phyloP scores from a whole-genome alignment of 2,329 filamentous ascomycete genomes.

The Cladosporium sp. region DNA sequence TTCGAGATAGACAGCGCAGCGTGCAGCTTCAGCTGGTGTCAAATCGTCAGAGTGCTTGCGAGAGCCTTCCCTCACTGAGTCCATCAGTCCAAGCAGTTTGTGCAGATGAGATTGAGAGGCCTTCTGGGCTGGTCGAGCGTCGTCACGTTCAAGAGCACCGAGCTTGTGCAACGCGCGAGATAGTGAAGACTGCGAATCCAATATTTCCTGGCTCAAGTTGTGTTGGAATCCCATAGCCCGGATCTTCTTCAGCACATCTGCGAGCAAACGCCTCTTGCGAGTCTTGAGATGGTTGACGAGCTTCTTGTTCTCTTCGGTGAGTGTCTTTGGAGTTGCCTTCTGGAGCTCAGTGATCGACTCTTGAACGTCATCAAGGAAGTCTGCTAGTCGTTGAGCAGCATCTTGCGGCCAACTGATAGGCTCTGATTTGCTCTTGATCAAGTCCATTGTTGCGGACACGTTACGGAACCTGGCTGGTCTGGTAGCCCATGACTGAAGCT shows the following conservation, averaged over 20 bases:
- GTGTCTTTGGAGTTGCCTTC: slow-evolving; percentile 75
- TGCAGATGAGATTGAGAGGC: slow-evolving; percentile 72
- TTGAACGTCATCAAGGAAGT: slow-evolving; percentile 68
- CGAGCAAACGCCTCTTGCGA: slow-evolving; percentile 85
- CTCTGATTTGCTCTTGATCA: slow-evolving; percentile 56
- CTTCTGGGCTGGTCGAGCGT: slow-evolving; percentile 27
- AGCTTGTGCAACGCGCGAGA: slow-evolving; percentile 14
- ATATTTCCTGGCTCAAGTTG: slow-evolving; percentile 72
- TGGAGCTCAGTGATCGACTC: slow-evolving; percentile 71
- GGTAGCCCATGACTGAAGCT: slow-evolving; percentile 37
- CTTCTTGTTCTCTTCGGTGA: slow-evolving; percentile 85
- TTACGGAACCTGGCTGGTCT: slow-evolving; percentile 70
- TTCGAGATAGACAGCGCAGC: slow-evolving; percentile 84
- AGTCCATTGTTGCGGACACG: slow-evolving; percentile 65
- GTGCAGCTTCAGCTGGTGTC: slow-evolving; percentile 73
- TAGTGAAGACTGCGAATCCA: slow-evolving; percentile 62
- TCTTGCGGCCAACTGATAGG: slow-evolving; percentile 7
- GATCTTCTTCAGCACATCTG: slow-evolving; percentile 79
- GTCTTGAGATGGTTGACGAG: slow-evolving; percentile 85
- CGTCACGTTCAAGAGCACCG: slow-evolving; percentile 27
- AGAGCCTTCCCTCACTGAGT: slow-evolving; percentile 64
- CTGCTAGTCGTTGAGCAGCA: slow-evolving; percentile 53
- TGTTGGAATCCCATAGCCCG: slow-evolving; percentile 86
- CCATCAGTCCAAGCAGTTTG: slow-evolving; percentile 72
- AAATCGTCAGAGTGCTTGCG: slow-evolving; percentile 82